A percentile compares a stretch with the other conserved stretches of the same genome.
Evolutionary conservation across 805 yeast species (phyloP).

Genomic region (Yarrowia sp.): DNA sequence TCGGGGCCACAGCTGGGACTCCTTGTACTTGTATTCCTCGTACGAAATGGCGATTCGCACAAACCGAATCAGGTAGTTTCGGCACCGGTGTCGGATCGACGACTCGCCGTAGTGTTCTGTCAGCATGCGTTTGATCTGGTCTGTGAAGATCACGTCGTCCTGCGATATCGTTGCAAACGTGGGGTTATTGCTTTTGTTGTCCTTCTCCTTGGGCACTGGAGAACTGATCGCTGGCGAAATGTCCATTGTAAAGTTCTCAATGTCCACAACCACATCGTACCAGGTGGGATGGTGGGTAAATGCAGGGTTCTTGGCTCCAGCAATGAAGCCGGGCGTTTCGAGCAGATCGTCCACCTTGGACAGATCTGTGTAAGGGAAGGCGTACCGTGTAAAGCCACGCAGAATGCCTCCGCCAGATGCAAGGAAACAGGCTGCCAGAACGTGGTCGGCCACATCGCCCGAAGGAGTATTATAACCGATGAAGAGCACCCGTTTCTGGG

Average conservation of each 20-base stretch:
- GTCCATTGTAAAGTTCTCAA: slow-evolving; percentile 54
- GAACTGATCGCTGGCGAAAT: slow-evolving; percentile 46
- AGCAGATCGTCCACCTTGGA: slow-evolving; percentile 60
- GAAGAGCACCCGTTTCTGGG: slow-evolving; percentile 60
- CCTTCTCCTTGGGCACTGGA: slow-evolving; percentile 35
- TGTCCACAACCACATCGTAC: slow-evolving; percentile 64
- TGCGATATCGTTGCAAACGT: slow-evolving; percentile 3
- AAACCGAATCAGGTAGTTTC: slow-evolving; percentile 46
- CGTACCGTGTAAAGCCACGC: slow-evolving; percentile 56
- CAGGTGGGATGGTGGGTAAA: slow-evolving; percentile 61
- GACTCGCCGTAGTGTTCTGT: slow-evolving; percentile 47
- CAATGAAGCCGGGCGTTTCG: slow-evolving; percentile 59
- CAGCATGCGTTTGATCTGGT: slow-evolving; percentile 46
- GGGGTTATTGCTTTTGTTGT: slow-evolving; percentile 21
- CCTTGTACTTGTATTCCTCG: slow-evolving; percentile 46
- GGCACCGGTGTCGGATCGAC: slow-evolving; percentile 46
- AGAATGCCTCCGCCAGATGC: slow-evolving; percentile 61
- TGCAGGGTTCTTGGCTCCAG: slow-evolving; percentile 68
- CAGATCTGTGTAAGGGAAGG: slow-evolving; percentile 65
- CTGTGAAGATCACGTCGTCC: slow-evolving; percentile 46
- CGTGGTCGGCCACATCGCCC: slow-evolving; percentile 59
- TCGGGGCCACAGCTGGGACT: slow-evolving; percentile 43
- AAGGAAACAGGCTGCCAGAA: slow-evolving; percentile 57
- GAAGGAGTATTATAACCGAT: slow-evolving; percentile 60
- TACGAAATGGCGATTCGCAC: slow-evolving; percentile 46